Conservation (phyloP, 2,329 filamentous ascomycete genomes). For the Penicillium verrucosum region DNA sequence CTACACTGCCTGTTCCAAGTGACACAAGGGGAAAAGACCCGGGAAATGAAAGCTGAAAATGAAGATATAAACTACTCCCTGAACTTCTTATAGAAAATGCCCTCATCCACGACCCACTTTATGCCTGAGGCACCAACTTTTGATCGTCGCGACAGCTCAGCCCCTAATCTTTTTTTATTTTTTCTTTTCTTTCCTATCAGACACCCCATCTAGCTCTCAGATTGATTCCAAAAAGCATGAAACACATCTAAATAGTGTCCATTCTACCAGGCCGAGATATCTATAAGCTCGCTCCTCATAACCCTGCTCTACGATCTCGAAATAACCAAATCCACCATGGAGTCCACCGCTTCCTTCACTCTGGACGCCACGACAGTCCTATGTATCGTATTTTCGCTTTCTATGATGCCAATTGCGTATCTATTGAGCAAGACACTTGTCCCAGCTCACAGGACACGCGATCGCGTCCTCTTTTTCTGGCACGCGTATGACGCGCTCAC, state of each 20-base stretch:
- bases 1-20: not conserved
- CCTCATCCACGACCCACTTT: not conserved
- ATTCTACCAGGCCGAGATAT: not conserved
- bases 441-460: slow-evolving; percentile 52
- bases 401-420: slow-evolving; percentile 54
- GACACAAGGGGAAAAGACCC: not conserved
- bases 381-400: slow-evolving; percentile 54
- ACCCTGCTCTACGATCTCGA: not conserved
- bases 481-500: slow-evolving; percentile 89
- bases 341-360: slow-evolving; percentile 30
- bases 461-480: slow-evolving; percentile 86
- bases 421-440: slow-evolving; percentile 49
- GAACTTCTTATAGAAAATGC: not conserved
- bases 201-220: not conserved
- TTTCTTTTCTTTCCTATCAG: not conserved
- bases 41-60: not conserved
- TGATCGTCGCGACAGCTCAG: not conserved
- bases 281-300: not conserved
- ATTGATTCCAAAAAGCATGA: not conserved
- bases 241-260: not conserved
- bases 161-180: not conserved
- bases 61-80: not conserved
- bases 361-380: slow-evolving; percentile 49
- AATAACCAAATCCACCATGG: slow-evolving; percentile 14
- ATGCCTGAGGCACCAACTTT: not conserved